phyloP scores from a whole-genome alignment of 345 rosid species.

The Raphanus sativus region DNA sequence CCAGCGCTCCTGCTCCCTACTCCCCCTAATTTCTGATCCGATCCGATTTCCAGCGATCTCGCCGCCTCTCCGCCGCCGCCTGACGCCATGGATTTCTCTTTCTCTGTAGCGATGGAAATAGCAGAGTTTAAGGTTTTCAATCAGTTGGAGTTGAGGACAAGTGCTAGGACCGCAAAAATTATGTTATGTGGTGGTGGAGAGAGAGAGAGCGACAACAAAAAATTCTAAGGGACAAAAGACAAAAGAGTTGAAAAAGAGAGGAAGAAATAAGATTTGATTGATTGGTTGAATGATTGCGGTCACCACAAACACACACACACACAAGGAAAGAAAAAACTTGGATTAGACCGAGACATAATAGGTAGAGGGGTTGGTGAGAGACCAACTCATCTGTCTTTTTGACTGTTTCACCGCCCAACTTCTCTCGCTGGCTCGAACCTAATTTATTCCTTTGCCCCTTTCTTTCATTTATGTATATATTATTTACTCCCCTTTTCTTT shows the following conservation, averaged over 20 bases:
- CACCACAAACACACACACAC: neutral
- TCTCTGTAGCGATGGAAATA: neutral
- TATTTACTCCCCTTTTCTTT: too few species aligned
- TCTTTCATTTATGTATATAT: neutral
- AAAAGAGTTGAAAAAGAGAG: neutral
- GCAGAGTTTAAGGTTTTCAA: neutral
- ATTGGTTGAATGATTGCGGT: neutral
- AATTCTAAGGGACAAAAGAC: neutral
- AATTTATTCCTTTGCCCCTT: neutral
- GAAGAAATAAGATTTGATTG: neutral
- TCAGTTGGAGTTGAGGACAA: neutral
- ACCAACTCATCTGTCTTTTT: constrained; percentile 33
- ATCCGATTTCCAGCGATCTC: constrained; percentile 8
- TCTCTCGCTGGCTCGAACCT: neutral
- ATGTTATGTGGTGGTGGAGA: constrained; percentile 26
- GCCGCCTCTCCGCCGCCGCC: neutral
- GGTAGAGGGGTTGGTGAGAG: constrained; percentile 7
- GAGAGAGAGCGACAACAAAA: neutral
- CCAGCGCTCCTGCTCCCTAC: constrained; percentile 54
- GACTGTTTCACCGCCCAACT: constrained; percentile 30
- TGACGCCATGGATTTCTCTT: constrained; percentile 26
- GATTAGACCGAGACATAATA: neutral
- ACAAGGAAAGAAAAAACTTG: neutral
- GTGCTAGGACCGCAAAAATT: neutral
- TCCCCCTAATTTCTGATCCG: constrained; percentile 29